These are phyloP conservation scores for Cadophora gregata DNA, from an alignment of 2,329 filamentous ascomycete genomes.

Conservation along the genomic window DNA sequence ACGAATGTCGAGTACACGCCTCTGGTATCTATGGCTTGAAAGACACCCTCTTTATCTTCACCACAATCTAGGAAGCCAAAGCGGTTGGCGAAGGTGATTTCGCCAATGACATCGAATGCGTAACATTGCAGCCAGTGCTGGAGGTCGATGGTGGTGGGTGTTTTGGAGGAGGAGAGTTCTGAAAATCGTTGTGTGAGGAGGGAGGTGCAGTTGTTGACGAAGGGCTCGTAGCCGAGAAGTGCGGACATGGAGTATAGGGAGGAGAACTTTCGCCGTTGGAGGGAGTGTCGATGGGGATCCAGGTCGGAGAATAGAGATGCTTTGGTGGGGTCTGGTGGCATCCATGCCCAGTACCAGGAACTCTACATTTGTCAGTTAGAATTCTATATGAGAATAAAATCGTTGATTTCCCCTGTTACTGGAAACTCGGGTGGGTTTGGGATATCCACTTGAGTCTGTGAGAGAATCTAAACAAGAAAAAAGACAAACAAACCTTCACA, in stretches of 20 bases:
- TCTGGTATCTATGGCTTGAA: slow-evolving; percentile 47
- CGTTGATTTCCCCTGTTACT: too few relatives aligned
- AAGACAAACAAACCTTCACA: slow-evolving; percentile 32
- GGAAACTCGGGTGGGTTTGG: too few relatives aligned
- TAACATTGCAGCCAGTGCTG: slow-evolving; percentile 54
- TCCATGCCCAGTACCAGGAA: slow-evolving; percentile 40
- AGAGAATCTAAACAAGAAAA: slow-evolving; percentile 1
- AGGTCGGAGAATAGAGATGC: slow-evolving; percentile 45
- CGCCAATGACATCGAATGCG: slow-evolving; percentile 58
- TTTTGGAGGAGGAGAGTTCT: slow-evolving; percentile 44
- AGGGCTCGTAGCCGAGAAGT: slow-evolving; percentile 54
- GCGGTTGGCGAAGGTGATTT: slow-evolving; percentile 51
- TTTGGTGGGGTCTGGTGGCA: slow-evolving; percentile 29
- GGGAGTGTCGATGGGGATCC: slow-evolving; percentile 47
- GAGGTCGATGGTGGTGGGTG: slow-evolving; percentile 46
- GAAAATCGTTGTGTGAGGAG: slow-evolving; percentile 48
- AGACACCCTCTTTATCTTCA: slow-evolving; percentile 52
- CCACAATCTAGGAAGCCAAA: slow-evolving; percentile 55
- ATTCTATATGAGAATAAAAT: too few relatives aligned
- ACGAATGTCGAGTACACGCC: slow-evolving; percentile 48
- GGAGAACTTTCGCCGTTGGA: slow-evolving; percentile 49
- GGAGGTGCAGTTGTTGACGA: slow-evolving; percentile 54
- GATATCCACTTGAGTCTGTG: too few relatives aligned
- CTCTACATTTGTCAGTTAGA: slow-evolving; percentile 37
- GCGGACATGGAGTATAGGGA: slow-evolving; percentile 55